Evolutionary conservation across 2,329 filamentous ascomycete genomes (phyloP).

Genomic region (Sporothrix schenckii): DNA sequence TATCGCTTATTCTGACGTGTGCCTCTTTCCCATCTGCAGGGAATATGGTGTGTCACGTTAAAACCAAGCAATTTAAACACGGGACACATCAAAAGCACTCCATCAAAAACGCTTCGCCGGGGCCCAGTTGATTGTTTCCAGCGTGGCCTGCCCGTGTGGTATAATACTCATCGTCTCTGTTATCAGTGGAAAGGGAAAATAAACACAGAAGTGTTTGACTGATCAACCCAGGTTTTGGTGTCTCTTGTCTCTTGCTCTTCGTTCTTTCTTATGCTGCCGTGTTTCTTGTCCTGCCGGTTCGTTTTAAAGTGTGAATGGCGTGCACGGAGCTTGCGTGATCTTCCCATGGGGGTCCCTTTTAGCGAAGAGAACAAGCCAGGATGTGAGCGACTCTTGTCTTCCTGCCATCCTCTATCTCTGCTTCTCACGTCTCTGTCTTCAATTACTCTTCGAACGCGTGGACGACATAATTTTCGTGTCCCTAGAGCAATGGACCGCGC

Average conservation of each 20-base stretch:
- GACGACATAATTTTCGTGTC: background rate
- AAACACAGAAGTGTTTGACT: slow-evolving; percentile 1
- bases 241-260: background rate
- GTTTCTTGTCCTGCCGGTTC: slow-evolving; percentile 19
- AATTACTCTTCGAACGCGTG: background rate
- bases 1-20: background rate
- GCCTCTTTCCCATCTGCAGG: background rate
- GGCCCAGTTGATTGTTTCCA: background rate
- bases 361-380: background rate
- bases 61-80: background rate
- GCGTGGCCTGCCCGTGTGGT: background rate
- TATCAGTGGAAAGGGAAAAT: background rate
- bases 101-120: slow-evolving; percentile 16
- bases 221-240: slow-evolving; percentile 15
- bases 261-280: background rate
- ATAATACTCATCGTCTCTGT: background rate
- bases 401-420: background rate
- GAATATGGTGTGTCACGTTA: background rate
- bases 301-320: background rate
- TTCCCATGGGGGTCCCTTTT: background rate
- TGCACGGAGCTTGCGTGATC: slow-evolving; percentile 16
- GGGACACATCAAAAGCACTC: background rate
- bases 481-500: slow-evolving; percentile 5
- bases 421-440: background rate
- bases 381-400: background rate